Conservation (phyloP, 2,329 filamentous ascomycete species). For the Cytospora piceicola region DNA sequence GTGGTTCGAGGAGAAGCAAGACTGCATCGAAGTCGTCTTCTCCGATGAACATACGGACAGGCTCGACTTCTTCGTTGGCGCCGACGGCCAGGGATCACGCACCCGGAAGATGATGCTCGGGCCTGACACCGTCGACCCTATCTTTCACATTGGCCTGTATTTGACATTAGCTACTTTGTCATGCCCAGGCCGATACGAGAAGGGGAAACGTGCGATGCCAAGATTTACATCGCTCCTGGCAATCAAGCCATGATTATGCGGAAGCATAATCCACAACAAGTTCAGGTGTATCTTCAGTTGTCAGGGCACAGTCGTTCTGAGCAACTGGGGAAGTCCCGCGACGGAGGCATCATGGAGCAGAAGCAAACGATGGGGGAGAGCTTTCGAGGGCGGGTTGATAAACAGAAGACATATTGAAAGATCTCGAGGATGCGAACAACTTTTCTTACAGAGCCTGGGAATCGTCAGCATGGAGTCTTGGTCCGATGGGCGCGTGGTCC, state of each 20-base stretch:
- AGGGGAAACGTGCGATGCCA: conserved; percentile 4
- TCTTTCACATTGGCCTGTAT: conserved; percentile 35
- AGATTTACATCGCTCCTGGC: conserved; percentile 35
- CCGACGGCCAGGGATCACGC: conserved; percentile 56
- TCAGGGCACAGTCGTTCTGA: background rate
- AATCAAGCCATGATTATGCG: conserved; percentile 45
- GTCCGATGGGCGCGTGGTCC: conserved; percentile 50
- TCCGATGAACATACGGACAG: conserved; percentile 46
- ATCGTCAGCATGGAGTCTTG: conserved; percentile 50
- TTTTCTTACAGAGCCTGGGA: conserved; percentile 50
- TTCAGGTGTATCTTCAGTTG: conserved; percentile 18
- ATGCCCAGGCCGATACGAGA: conserved; percentile 7
- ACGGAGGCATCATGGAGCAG: conserved; percentile 31
- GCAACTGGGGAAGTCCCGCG: background rate
- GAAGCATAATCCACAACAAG: conserved; percentile 32
- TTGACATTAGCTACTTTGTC: conserved; percentile 34
- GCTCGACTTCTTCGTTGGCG: conserved; percentile 58
- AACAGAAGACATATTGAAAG: conserved; percentile 41
- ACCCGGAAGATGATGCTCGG: conserved; percentile 48
- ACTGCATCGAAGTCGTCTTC: conserved; percentile 41
- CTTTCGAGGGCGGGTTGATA: conserved; percentile 45
- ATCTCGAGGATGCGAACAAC: conserved; percentile 43
- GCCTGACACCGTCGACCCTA: conserved; percentile 32
- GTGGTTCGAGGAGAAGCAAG: conserved; percentile 36
- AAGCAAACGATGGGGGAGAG: conserved; percentile 37